Evolutionary conservation across 768 basidiomycete genomes (phyloP).

Genomic region (Lyophyllum shimeji): DNA sequence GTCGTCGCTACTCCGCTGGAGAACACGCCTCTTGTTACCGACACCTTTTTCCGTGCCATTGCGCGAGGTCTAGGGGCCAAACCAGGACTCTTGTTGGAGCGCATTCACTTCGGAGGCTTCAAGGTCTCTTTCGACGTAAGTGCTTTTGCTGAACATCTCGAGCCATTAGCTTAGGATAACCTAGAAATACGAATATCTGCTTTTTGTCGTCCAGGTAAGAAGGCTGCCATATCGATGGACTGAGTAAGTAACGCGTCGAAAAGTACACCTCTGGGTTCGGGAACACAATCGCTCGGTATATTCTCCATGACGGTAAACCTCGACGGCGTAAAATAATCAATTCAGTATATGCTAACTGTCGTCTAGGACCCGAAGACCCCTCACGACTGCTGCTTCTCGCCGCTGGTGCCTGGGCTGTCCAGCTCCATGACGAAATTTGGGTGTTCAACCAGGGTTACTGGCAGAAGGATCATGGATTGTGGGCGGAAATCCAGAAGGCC

Average conservation of each 20-base stretch:
- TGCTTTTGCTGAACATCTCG: background rate
- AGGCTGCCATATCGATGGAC: background rate
- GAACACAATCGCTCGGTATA: slow-evolving; percentile 35
- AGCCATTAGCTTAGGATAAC: background rate
- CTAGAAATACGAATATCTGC: slow-evolving; percentile 55
- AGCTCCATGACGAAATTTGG: slow-evolving; percentile 70
- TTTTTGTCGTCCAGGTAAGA: slow-evolving; percentile 52
- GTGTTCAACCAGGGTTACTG: slow-evolving; percentile 74
- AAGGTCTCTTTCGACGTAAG: slow-evolving; percentile 59
- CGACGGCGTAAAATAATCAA: background rate
- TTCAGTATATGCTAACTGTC: background rate
- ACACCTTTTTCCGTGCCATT: slow-evolving; percentile 47
- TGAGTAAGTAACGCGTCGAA: background rate
- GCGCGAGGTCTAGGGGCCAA: slow-evolving; percentile 37
- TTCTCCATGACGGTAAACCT: slow-evolving; percentile 58
- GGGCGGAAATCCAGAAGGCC: slow-evolving; percentile 60
- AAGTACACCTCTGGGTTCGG: slow-evolving; percentile 34
- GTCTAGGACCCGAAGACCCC: slow-evolving; percentile 44
- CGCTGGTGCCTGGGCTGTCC: slow-evolving; percentile 49
- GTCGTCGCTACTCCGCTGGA: slow-evolving; percentile 43
- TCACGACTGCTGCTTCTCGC: slow-evolving; percentile 51
- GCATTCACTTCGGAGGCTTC: slow-evolving; percentile 54
- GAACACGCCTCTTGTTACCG: slow-evolving; percentile 50
- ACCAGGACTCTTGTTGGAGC: slow-evolving; percentile 54
- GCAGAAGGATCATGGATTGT: slow-evolving; percentile 61